A percentile compares a stretch with the other conserved stretches of the same genome.
These are phyloP conservation scores for Capsicum chinense DNA, from an alignment of 257 asterid genomes.

Conservation along the genomic window DNA sequence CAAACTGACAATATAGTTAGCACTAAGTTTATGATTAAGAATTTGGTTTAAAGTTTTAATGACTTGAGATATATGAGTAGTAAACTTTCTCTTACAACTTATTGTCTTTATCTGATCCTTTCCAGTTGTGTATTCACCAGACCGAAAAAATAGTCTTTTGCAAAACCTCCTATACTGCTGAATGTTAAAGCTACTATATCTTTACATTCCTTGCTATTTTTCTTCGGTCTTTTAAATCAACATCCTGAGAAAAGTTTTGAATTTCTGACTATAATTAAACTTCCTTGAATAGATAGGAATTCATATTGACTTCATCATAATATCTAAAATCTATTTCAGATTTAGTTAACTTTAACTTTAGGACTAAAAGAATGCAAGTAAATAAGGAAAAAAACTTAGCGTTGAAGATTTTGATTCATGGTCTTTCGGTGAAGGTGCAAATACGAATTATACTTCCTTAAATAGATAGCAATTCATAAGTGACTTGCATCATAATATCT, in stretches of 20 bases:
- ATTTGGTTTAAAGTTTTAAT: not conserved
- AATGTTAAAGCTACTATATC: not conserved
- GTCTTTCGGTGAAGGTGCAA: too few species aligned
- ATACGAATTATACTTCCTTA: too few species aligned
- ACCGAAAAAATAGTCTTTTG: too few species aligned
- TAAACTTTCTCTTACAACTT: constrained; percentile 8
- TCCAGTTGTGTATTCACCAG: too few species aligned
- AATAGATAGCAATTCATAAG: too few species aligned
- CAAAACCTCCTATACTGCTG: not conserved
- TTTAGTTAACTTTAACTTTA: not conserved
- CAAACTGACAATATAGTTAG: not conserved
- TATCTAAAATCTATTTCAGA: not conserved
- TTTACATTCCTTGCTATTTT: not conserved
- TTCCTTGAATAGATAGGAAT: not conserved
- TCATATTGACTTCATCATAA: not conserved
- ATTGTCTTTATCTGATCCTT: too few species aligned
- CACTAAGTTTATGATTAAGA: not conserved
- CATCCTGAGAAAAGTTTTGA: not conserved
- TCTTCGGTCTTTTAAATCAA: constrained; percentile 2
- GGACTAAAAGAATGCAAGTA: not conserved
- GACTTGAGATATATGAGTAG: constrained; percentile 12
- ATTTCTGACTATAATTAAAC: not conserved
- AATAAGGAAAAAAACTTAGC: not conserved
- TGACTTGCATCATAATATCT: too few species aligned
- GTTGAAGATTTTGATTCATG: too few species aligned